These are phyloP conservation scores for Ophiosphaerella narmari DNA, from an alignment of 2,329 filamentous ascomycete species.

Conservation along the genomic window DNA sequence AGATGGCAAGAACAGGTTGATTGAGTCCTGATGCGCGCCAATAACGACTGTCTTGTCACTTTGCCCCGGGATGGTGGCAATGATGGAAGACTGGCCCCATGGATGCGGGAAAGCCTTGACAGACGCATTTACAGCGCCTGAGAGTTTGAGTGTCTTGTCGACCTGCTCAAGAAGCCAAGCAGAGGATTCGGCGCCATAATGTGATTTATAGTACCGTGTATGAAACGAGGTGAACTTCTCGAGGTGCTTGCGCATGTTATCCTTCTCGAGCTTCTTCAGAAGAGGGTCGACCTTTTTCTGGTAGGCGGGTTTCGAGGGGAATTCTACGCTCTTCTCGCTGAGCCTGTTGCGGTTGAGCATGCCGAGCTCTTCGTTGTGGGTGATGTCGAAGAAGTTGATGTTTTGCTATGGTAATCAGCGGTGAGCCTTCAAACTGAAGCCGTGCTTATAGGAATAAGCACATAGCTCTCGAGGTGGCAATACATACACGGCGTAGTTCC, in stretches of 20 bases:
- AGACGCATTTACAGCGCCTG: conserved; percentile 71
- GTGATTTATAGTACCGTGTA: conserved; percentile 80
- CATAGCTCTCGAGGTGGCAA: too few species aligned
- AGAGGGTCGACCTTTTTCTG: conserved; percentile 71
- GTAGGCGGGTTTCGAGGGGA: conserved; percentile 68
- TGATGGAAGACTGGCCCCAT: conserved; percentile 90
- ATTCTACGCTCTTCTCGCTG: conserved; percentile 57
- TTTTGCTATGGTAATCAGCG: conserved; percentile 65
- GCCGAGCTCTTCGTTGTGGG: conserved; percentile 71
- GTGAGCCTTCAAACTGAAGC: not conserved
- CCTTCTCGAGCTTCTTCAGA: conserved; percentile 71
- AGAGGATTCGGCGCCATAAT: conserved; percentile 80
- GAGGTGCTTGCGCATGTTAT: conserved; percentile 76
- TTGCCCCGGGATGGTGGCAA: conserved; percentile 87
- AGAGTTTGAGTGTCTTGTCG: conserved; percentile 69
- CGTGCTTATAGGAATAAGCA: not conserved
- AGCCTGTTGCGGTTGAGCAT: conserved; percentile 36
- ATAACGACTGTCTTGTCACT: conserved; percentile 84
- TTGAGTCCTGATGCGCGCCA: conserved; percentile 80
- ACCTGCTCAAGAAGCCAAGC: conserved; percentile 84
- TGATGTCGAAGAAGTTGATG: conserved; percentile 93
- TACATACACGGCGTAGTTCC: conserved; percentile 77
- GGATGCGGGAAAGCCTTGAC: conserved; percentile 77
- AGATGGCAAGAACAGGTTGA: conserved; percentile 87
- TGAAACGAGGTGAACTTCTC: conserved; percentile 79